Conservation (phyloP, 352 stramenopile species). For the Phytophthora fragariae region DNA sequence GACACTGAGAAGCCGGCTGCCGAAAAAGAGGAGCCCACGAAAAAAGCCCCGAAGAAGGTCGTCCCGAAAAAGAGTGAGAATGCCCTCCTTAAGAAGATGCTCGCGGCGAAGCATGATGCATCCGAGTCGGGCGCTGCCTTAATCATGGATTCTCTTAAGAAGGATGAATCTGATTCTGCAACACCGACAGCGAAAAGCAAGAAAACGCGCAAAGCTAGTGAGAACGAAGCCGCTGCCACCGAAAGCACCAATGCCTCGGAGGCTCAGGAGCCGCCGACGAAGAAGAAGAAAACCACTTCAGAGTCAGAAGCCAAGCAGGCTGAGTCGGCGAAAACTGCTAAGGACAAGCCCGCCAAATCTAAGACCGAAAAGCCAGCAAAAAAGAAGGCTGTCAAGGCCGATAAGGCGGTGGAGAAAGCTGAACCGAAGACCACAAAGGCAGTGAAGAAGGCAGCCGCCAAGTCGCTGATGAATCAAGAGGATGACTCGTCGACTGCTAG, state of each 20-base stretch:
- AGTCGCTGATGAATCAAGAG: constrained; percentile 5
- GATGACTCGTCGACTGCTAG: constrained; percentile 37
- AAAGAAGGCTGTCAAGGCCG: constrained; percentile 18
- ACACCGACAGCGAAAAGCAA: constrained; percentile 27
- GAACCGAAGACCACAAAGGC: constrained; percentile 21
- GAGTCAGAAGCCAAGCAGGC: constrained; percentile 18
- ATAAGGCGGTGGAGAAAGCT: neutral
- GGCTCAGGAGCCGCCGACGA: constrained; percentile 25
- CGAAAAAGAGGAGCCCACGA: constrained; percentile 11
- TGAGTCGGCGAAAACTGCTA: constrained; percentile 6
- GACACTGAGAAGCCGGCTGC: constrained; percentile 14
- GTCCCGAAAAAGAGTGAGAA: constrained; percentile 43
- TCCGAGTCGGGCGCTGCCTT: constrained; percentile 35
- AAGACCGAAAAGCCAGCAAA: constrained; percentile 19
- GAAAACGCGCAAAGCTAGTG: constrained; percentile 31
- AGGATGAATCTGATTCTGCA: constrained; percentile 4
- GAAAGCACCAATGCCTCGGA: constrained; percentile 11
- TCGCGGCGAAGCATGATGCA: constrained; percentile 35
- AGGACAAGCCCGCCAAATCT: neutral
- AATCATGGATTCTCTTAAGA: constrained; percentile 29
- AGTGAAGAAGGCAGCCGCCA: constrained; percentile 30
- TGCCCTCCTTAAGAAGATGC: constrained; percentile 42
- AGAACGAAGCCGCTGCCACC: constrained; percentile 16
- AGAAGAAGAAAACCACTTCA: constrained; percentile 39
- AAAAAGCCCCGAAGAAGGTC: constrained; percentile 28